These are phyloP conservation scores for Hanseniaspora hatyaiensis DNA, from an alignment of 805 yeast species.

Conservation along the genomic window DNA sequence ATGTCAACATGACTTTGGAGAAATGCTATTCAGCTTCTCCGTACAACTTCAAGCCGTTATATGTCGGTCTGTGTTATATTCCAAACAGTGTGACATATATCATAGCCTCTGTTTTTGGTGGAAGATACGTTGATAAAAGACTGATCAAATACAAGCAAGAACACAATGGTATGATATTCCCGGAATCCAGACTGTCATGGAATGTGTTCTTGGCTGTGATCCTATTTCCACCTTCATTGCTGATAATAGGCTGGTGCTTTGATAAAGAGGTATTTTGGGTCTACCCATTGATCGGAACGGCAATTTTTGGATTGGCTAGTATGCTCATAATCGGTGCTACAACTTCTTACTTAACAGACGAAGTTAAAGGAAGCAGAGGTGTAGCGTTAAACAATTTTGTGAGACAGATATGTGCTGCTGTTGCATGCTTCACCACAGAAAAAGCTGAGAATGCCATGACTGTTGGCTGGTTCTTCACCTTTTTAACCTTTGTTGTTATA, in stretches of 20 bases:
- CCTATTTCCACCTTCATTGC: slow-evolving; percentile 49
- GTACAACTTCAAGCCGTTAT: slow-evolving; percentile 52
- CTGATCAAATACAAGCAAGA: slow-evolving; percentile 43
- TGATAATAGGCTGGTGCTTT: slow-evolving; percentile 76
- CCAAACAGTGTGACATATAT: slow-evolving; percentile 75
- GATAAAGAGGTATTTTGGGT: slow-evolving; percentile 60
- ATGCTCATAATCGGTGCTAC: slow-evolving; percentile 78
- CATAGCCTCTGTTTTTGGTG: slow-evolving; percentile 67
- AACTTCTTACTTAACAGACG: slow-evolving; percentile 69
- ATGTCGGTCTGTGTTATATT: slow-evolving; percentile 64
- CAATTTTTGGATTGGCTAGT: slow-evolving; percentile 68
- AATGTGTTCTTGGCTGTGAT: slow-evolving; percentile 57
- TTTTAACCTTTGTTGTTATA: slow-evolving; percentile 48
- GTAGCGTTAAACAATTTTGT: slow-evolving; percentile 70
- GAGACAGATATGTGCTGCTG: slow-evolving; percentile 62
- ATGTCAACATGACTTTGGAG: slow-evolving; percentile 63
- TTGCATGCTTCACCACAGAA: slow-evolving; percentile 62
- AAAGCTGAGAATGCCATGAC: slow-evolving; percentile 60
- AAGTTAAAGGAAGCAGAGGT: slow-evolving; percentile 75
- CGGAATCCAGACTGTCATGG: slow-evolving; percentile 70
- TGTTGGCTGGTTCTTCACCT: slow-evolving; percentile 56
- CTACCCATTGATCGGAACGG: slow-evolving; percentile 69
- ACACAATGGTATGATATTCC: slow-evolving; percentile 49
- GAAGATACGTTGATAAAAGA: slow-evolving; percentile 62
- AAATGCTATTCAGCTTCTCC: slow-evolving; percentile 52